A percentile compares a stretch with the other conserved stretches of the same genome.
Conservation (phyloP, 306 rosid genomes). For the Glycine soja region DNA sequence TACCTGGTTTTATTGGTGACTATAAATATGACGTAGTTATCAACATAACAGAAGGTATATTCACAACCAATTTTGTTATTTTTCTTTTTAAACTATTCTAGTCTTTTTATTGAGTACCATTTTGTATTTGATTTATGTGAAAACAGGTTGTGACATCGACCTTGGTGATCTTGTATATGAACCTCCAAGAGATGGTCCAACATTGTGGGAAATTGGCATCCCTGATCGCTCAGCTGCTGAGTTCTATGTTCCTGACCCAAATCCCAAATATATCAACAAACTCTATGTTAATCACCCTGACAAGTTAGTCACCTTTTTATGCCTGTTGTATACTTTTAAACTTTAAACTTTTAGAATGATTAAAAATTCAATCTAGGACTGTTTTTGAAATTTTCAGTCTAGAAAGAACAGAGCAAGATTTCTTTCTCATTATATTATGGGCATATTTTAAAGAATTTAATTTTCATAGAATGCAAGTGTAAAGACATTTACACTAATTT, state of each 20-base stretch:
- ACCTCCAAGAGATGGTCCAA: conserved; percentile 87
- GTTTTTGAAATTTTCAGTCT: background rate
- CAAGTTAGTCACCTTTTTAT: conserved; percentile 56
- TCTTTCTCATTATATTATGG: background rate
- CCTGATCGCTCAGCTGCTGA: conserved; percentile 91
- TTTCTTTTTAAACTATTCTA: background rate
- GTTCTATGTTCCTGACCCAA: conserved; percentile 83
- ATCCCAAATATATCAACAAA: conserved; percentile 75
- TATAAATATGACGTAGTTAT: conserved; percentile 59
- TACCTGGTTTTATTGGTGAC: conserved; percentile 82
- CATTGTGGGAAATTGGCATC: conserved; percentile 92
- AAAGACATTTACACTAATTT: background rate
- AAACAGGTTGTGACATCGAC: conserved; percentile 64
- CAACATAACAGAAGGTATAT: conserved; percentile 67
- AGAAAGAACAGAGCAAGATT: conserved; percentile 1
- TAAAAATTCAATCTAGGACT: background rate
- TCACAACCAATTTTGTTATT: background rate
- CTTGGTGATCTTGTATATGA: conserved; percentile 70
- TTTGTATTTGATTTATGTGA: conserved; percentile 17
- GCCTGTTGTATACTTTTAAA: background rate
- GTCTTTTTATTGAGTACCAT: background rate
- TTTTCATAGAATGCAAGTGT: too few relatives aligned
- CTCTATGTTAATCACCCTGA: conserved; percentile 83
- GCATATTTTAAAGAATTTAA: too few relatives aligned
- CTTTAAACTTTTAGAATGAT: conserved; percentile 25